Base-by-base conservation (phyloP, 129 eudicot species). In the Erigeron canadensis region DNA sequence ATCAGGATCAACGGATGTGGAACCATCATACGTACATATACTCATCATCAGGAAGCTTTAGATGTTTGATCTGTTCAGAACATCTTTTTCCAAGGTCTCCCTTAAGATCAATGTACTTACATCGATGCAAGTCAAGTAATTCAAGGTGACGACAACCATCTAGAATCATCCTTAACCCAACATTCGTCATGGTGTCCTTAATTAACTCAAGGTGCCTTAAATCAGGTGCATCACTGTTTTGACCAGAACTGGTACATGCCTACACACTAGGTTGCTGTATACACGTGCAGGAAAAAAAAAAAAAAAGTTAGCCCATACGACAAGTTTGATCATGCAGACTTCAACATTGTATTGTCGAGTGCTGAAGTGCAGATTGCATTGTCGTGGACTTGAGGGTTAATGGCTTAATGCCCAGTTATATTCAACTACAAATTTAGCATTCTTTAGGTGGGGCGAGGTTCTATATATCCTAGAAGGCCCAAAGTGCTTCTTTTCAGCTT, bases 101-200 rank as follows among this genome's bases (percentile, higher is more conserved):
- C 6, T 46, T 22, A 18, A 67, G 59, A 67, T 47, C 15, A 48
- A 67, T 13, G 39, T 15, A 19, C 72, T 0, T 45, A 13, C 59
- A 67, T 4, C 1, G 10, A 67, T 44, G 56, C 57, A 67, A 46
- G 21, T 67, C 44, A 23, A 67, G 44, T 45, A 12, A 45, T 67
- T 67, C 44, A 46, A 67, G 72, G 21, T 47, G 72, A 47, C 19
- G 13, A 67, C 72, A 67, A 28, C 72, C 72, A 67, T 47, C 44
- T 3, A 54, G 63, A 37, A 70, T 18, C 48, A 22, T 17, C 64
- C 55, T 10, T 48, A 70, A 56, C 75, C 75, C 75, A 15, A n/a
- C 16, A 55, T 70, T 70, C 11, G 65, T n/a, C 28, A 70, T 39
- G 16, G 3, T 5, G 41, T 17, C 39, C 6, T 11, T 17, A 16